phyloP scores from a whole-genome alignment of 192 early-diverging fungal species.

The Coemansia brasiliensis region DNA sequence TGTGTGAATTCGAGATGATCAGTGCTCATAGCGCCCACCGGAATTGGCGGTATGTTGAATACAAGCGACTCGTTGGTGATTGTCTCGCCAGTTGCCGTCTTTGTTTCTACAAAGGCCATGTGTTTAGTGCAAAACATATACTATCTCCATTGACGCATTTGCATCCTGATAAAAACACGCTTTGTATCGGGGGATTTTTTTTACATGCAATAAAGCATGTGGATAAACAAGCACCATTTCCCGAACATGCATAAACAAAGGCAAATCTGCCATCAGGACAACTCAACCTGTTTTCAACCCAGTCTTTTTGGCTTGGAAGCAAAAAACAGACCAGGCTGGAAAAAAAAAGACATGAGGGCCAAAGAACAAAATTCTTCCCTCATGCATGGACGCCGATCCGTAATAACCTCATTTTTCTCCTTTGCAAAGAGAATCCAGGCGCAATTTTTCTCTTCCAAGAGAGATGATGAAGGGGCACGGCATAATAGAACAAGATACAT shows the following conservation, averaged over 20 bases:
- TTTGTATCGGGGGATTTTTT: no score
- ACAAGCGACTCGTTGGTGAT: conserved; percentile 19
- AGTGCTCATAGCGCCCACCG: conserved; percentile 32
- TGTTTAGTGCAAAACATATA: no score
- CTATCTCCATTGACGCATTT: no score
- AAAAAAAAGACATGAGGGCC: not conserved
- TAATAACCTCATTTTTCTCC: not conserved
- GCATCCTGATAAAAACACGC: no score
- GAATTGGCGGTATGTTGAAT: conserved; percentile 24
- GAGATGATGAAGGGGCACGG: not conserved
- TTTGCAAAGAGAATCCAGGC: not conserved
- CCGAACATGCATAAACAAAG: not conserved
- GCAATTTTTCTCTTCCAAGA: not conserved
- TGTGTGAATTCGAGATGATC: conserved; percentile 43
- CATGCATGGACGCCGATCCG: conserved; percentile 18
- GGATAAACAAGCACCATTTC: no score
- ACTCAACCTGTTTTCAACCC: no score
- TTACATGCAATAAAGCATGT: no score
- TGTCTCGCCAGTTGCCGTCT: conserved; percentile 17
- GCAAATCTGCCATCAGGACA: not conserved
- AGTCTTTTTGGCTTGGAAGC: no score
- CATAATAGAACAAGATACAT: not conserved
- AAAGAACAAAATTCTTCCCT: not conserved
- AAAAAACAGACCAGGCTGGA: not conserved
- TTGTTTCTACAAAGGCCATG: conserved; percentile 25